A percentile compares a stretch with the other conserved stretches of the same genome.
These are phyloP conservation scores for Pinus taeda DNA, from an alignment of 75 land plant genomes.

Conservation along the genomic window DNA sequence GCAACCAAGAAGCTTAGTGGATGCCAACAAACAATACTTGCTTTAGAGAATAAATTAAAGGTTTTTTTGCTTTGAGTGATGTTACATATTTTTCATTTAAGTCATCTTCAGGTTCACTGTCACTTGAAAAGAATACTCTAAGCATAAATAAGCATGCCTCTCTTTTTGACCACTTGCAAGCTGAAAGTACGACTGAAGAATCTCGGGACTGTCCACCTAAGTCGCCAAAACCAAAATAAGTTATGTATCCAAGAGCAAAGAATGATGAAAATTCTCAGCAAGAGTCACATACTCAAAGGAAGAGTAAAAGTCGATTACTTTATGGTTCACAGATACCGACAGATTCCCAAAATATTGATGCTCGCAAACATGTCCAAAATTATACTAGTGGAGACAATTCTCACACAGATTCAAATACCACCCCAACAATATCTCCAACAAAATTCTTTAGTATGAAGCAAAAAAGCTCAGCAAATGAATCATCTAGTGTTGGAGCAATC, in stretches of 20 bases:
- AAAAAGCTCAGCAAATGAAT: background rate
- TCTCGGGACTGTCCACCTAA: slow-evolving; percentile 11
- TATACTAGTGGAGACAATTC: slow-evolving; percentile 5
- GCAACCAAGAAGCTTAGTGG: slow-evolving; percentile 80
- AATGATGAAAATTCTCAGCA: slow-evolving; percentile 10
- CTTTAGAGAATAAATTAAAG: slow-evolving; percentile 79
- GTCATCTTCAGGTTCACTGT: background rate
- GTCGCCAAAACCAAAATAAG: slow-evolving; percentile 30
- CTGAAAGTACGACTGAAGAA: slow-evolving; percentile 23
- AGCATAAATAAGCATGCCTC: slow-evolving; percentile 7
- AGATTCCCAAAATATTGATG: background rate
- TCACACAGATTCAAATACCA: background rate
- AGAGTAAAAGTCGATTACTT: background rate
- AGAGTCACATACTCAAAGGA: background rate
- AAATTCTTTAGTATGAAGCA: slow-evolving; percentile 2
- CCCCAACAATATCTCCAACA: background rate
- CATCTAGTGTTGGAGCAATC: background rate
- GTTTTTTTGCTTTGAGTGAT: slow-evolving; percentile 43
- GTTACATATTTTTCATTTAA: slow-evolving; percentile 30
- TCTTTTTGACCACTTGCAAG: slow-evolving; percentile 21
- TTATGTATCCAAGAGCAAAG: slow-evolving; percentile 8
- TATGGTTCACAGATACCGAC: no score
- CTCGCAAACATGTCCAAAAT: background rate
- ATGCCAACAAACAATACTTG: slow-evolving; percentile 83
- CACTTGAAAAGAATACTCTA: slow-evolving; percentile 8